Conservation (phyloP, 2,329 filamentous ascomycete genomes). For the Exophiala lecanii-corni region DNA sequence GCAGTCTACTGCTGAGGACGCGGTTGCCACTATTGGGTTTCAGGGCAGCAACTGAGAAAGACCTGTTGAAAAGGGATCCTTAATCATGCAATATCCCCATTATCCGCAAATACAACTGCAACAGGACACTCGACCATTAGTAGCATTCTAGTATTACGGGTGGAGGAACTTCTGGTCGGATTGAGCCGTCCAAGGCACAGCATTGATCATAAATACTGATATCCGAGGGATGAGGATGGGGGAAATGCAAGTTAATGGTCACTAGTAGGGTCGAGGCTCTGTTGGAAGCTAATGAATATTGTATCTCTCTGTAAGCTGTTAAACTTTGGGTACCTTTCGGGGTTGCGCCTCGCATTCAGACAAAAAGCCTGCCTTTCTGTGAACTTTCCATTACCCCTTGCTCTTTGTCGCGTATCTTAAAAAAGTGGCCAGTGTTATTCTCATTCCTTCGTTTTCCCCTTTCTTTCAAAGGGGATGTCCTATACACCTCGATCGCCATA, state of each 20-base stretch:
- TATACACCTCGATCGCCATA: constrained; percentile 6
- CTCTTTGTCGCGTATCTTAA: constrained; percentile 5
- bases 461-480: constrained; percentile 5
- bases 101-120: constrained; percentile 5
- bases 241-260: constrained; percentile 5
- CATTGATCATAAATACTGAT: constrained; percentile 1
- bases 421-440: constrained; percentile 4
- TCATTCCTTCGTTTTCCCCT: constrained; percentile 5
- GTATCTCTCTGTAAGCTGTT: constrained; percentile 4
- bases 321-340: constrained; percentile 4
- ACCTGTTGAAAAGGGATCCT: constrained; percentile 4
- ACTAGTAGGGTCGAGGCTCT: constrained; percentile 4
- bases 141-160: constrained; percentile 5
- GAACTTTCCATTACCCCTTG: constrained; percentile 5
- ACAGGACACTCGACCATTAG: constrained; percentile 3
- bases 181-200: constrained; percentile 1
- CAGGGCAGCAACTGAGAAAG: constrained; percentile 31
- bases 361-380: constrained; percentile 5
- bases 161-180: constrained; percentile 1
- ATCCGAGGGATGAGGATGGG: constrained; percentile 3
- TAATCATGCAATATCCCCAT: constrained; percentile 2
- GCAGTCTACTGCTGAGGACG: constrained; percentile 66
- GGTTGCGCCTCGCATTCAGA: constrained; percentile 5
- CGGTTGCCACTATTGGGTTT: constrained; percentile 13
- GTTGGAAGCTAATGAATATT: constrained; percentile 6